Evolutionary conservation across 129 eudicot species (phyloP).

Genomic region (Dittrichia graveolens): DNA sequence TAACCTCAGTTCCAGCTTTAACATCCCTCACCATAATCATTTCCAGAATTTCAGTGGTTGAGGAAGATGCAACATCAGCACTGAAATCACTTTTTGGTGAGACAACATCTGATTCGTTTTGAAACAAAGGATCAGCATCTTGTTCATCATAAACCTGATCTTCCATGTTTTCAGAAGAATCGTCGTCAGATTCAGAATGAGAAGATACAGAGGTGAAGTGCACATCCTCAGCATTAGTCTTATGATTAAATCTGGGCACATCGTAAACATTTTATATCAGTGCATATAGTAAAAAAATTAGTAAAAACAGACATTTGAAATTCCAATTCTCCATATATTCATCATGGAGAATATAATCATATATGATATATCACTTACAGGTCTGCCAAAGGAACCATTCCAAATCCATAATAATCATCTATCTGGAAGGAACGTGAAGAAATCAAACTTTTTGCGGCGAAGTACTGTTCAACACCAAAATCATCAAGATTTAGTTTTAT

Average conservation of each 20-base stretch:
- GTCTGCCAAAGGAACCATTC: conserved; percentile 98
- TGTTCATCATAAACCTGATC: conserved; percentile 22
- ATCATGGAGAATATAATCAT: neutral
- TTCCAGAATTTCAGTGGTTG: conserved; percentile 49
- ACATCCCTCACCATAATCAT: conserved; percentile 94
- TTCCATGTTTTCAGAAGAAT: conserved; percentile 29
- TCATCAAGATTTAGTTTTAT: conserved; percentile 46
- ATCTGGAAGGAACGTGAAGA: conserved; percentile 88
- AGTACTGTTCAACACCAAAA: conserved; percentile 69
- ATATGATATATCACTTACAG: conserved; percentile 75
- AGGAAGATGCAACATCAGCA: conserved; percentile 35
- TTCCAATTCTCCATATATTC: neutral
- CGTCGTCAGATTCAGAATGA: conserved; percentile 51
- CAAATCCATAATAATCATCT: conserved; percentile 82
- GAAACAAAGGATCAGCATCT: conserved; percentile 25
- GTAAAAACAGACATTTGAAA: neutral
- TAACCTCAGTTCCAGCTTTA: conserved; percentile 80
- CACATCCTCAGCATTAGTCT: conserved; percentile 87
- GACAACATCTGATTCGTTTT: conserved; percentile 22
- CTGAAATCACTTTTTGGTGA: conserved; percentile 20
- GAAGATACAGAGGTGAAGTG: conserved; percentile 71
- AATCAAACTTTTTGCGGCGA: conserved; percentile 85
- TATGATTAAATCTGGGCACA: conserved; percentile 79
- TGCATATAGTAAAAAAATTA: neutral
- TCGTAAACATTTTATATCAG: neutral